These are phyloP conservation scores for Oryza punctata DNA, from an alignment of 176 grass and related monocot genomes.

Conservation along the genomic window DNA sequence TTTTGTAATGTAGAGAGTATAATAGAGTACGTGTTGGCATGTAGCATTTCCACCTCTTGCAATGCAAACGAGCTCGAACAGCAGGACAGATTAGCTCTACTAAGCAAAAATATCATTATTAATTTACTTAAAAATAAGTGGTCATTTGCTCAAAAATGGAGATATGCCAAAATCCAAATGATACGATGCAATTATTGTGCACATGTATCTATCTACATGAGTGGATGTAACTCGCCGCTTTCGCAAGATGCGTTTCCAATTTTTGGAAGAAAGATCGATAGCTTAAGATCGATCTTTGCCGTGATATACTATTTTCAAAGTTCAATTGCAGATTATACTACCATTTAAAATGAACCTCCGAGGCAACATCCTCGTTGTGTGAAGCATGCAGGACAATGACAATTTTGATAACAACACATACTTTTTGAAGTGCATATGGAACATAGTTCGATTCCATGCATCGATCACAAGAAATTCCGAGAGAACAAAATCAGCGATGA, in stretches of 20 bases:
- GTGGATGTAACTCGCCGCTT: background rate
- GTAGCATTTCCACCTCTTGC: too few species aligned
- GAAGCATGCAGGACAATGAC: slow-evolving; percentile 25
- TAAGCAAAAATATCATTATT: background rate
- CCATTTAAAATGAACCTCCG: background rate
- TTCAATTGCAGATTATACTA: slow-evolving; percentile 6
- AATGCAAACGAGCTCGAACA: too few species aligned
- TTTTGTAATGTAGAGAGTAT: too few species aligned
- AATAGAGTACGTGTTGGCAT: too few species aligned
- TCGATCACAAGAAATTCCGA: background rate
- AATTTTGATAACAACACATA: background rate
- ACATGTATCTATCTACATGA: background rate
- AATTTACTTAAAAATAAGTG: background rate
- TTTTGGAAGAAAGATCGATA: background rate
- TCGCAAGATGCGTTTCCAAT: background rate
- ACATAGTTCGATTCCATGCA: slow-evolving; percentile 28
- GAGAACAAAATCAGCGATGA: background rate
- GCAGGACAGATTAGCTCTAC: too few species aligned
- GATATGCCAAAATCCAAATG: background rate
- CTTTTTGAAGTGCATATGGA: background rate
- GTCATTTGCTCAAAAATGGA: background rate
- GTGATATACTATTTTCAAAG: background rate
- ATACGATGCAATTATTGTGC: background rate
- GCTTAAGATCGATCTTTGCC: background rate
- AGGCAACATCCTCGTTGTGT: slow-evolving; percentile 18